Evolutionary conservation across 2,329 filamentous ascomycete species (phyloP), one percentile per base, ranked within the genome.

Genomic region (Nakataea oryzae): DNA sequence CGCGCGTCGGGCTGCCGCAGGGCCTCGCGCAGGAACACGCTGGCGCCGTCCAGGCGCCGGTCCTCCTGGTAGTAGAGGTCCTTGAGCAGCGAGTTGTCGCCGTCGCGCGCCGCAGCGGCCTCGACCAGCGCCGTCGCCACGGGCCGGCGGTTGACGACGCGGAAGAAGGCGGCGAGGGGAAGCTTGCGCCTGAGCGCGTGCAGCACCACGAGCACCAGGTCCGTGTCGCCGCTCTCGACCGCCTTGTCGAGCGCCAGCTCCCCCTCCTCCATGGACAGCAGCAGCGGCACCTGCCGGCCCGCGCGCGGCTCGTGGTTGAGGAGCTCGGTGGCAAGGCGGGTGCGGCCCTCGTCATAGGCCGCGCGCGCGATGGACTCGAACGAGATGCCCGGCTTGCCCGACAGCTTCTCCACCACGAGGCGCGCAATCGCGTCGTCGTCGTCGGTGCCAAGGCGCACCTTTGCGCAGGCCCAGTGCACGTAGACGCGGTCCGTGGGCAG

Each of bases 51-150:
- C 6, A 92, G 79, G 3, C 93, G 86, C 6, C 93, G 86, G 72
- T 99, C 95, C 69, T 97, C 95, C 75, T 97, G 95, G 72, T 99
- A 99, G 76, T 95, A 99, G 3, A 99, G 79, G 71, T 97, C 95
- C 70, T 97, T 99, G 29, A 99, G 84, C 27, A 99, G 75, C 0
- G 84, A 82, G 68, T 96, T 92, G 69, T 96, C 89, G 26, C 75
- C 78, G 60, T 90, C 86, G 60, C 83, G 80, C 57, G 76, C 71
- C 0, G 95, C 93, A 0, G 88, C 88, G 1, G 91, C 84, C 74
- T 99, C 95, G 28, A 99, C 90, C 13, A 99, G 83, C 0, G 95
- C 91, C 2, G 91, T 92, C 4, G 95, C 95, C 29, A 91, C 83
- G 0, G 93, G 92, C 1, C 93, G 86, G 61, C 83, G 85, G 73